Conservation (phyloP, 164 flowering plant genomes). For the Stephania cephalantha region DNA sequence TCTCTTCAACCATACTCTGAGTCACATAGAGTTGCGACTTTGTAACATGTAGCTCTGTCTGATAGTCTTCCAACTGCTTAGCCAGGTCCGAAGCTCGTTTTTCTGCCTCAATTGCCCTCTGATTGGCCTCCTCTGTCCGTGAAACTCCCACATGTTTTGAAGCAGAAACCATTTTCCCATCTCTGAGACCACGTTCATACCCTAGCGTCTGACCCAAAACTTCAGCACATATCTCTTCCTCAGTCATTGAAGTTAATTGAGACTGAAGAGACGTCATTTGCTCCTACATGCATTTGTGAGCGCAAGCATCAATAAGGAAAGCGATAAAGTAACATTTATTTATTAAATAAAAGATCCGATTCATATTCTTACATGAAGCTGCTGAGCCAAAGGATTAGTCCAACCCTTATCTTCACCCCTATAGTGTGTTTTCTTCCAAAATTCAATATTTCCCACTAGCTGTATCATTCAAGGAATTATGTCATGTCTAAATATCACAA, state of each 20-base stretch:
- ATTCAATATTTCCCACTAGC: not conserved
- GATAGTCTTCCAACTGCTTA: constrained; percentile 2
- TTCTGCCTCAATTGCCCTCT: not conserved
- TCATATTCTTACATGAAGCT: not conserved
- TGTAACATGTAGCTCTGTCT: not conserved
- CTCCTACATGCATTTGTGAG: not conserved
- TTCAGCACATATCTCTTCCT: not conserved
- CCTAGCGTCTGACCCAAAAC: not conserved
- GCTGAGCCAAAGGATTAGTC: constrained; percentile 1
- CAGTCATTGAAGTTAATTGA: not conserved
- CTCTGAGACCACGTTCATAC: not conserved
- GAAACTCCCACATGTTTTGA: not conserved
- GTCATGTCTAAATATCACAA: not conserved
- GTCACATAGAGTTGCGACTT: not conserved
- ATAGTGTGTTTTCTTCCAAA: not conserved
- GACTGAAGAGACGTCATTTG: not conserved
- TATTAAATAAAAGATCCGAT: not conserved
- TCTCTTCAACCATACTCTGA: constrained; percentile 1
- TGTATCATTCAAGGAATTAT: not conserved
- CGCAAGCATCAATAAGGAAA: not conserved
- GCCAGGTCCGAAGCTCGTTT: not conserved
- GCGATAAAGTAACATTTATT: too few species aligned
- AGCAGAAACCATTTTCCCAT: not conserved
- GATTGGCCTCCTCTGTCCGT: not conserved
- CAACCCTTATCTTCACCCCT: not conserved